Evolutionary conservation across 2,329 filamentous ascomycete species (phyloP).

Genomic region (Fusarium camptoceras): DNA sequence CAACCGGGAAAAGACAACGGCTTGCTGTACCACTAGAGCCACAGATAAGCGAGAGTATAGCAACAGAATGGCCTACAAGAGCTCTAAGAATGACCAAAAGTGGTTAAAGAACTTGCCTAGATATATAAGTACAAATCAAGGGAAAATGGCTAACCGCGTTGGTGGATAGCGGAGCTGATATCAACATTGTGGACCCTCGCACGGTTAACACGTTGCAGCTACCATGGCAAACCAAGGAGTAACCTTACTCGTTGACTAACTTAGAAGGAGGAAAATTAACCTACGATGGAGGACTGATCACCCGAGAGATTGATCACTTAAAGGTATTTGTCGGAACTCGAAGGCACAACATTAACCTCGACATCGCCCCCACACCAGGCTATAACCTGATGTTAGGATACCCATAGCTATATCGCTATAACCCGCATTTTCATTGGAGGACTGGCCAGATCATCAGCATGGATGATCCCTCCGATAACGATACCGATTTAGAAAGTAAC

Average conservation of each 20-base stretch:
- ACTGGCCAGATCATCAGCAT: background rate
- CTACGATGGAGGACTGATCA: background rate
- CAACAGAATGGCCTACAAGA: background rate
- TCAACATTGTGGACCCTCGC: background rate
- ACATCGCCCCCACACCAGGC: background rate
- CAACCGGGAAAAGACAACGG: too few relatives aligned
- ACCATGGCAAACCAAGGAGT: background rate
- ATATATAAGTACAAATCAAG: background rate
- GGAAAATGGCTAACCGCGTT: background rate
- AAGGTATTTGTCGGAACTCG: background rate
- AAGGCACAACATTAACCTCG: background rate
- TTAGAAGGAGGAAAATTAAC: background rate
- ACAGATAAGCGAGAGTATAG: background rate
- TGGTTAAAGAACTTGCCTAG: background rate
- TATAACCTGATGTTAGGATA: background rate
- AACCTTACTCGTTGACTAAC: background rate
- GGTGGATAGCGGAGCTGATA: background rate
- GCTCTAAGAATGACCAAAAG: background rate
- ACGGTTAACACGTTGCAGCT: background rate
- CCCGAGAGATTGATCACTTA: background rate
- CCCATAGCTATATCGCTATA: background rate
- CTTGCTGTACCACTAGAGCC: background rate
- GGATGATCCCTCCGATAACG: background rate
- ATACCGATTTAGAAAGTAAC: background rate
- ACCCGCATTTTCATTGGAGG: background rate